phyloP scores from a whole-genome alignment of 1,284 basidiomycete species.

The Tranzscheliella williamsii region DNA sequence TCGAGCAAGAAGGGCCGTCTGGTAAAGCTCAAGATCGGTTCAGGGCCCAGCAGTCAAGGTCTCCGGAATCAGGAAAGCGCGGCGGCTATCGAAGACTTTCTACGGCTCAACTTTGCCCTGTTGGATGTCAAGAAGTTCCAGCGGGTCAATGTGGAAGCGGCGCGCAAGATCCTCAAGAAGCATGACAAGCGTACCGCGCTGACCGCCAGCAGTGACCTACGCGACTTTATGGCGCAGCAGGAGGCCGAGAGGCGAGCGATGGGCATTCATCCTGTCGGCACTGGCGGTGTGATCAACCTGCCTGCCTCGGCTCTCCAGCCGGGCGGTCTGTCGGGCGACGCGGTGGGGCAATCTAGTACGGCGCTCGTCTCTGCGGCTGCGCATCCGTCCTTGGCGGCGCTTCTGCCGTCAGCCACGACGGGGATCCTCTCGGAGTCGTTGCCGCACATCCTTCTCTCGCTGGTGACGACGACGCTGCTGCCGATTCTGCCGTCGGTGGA shows the following conservation, averaged over 20 bases:
- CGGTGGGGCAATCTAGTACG: slow-evolving; percentile 1
- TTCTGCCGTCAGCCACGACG: slow-evolving; percentile 48
- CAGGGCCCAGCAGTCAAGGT: slow-evolving; percentile 31
- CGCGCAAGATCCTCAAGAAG: slow-evolving; percentile 76
- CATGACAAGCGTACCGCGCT: slow-evolving; percentile 80
- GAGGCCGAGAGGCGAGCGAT: slow-evolving; percentile 31
- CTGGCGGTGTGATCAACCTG: slow-evolving; percentile 22
- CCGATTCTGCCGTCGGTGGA: slow-evolving; percentile 83
- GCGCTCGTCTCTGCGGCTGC: slow-evolving; percentile 35
- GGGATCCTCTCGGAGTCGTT: slow-evolving; percentile 63
- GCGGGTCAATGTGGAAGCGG: slow-evolving; percentile 81
- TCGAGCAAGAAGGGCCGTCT: slow-evolving; percentile 22
- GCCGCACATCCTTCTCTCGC: slow-evolving; percentile 79
- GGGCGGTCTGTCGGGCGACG: not conserved
- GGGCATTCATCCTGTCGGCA: slow-evolving; percentile 26
- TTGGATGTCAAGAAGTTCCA: slow-evolving; percentile 81
- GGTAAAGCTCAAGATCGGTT: slow-evolving; percentile 44
- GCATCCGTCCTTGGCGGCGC: slow-evolving; percentile 48
- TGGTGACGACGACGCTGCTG: slow-evolving; percentile 79
- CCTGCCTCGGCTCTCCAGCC: slow-evolving; percentile 24
- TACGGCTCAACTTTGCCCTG: slow-evolving; percentile 79
- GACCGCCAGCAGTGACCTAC: slow-evolving; percentile 61
- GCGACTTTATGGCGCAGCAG: slow-evolving; percentile 49
- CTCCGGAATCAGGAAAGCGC: slow-evolving; percentile 41
- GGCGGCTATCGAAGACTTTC: slow-evolving; percentile 71